Evolutionary conservation across 441 rosid species (phyloP), one percentile per base, ranked within the genome.

Genomic region (Hura crepitans): DNA sequence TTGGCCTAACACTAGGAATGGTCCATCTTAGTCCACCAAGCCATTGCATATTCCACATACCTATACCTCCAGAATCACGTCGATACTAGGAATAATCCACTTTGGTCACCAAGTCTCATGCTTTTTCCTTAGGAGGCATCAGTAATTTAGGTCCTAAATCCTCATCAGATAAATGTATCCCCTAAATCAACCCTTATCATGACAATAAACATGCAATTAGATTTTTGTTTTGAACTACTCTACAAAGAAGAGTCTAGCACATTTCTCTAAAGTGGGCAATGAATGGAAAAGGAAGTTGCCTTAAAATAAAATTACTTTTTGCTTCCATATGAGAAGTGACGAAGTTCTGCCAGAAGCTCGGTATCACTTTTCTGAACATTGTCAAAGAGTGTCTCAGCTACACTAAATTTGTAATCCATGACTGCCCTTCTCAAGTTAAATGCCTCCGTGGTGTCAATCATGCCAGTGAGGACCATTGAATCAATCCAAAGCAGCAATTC

Each of bases 401-500:
- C 66, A 42, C 82, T 73, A 72, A 62, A 65, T 86, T 82, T 82
- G 74, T 73, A 72, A 47, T 76, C 83, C 76, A 79, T 78, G 79
- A 87, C 74, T 35, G 81, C 54, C 71, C 72, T 85, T 77, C 96
- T 86, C 82, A 88, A 30, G 68, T 78, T 75, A 39, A 89, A 86
- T 73, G 93, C 90, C 79, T 89, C 97, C 50, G 51, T 79, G n/a
- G 73, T 54, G 68, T 74, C 72, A 76, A 85, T 78, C 74, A 85
- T 71, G 67, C 86, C 88, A 65, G 63, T 79, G 63, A 91, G 84
- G 75, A 89, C 88, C 93, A 91, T 81, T 15, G 96, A 81, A 69
- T 91, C 97, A 58, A 91, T 80, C 66, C 89, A 85, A 66, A 83
- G 91, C 74, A 91, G 85, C 75, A 91, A 81, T 80, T 86, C 85